Evolutionary conservation across 2,329 filamentous ascomycete species (phyloP).

Genomic region (Hypoxylon sp.): DNA sequence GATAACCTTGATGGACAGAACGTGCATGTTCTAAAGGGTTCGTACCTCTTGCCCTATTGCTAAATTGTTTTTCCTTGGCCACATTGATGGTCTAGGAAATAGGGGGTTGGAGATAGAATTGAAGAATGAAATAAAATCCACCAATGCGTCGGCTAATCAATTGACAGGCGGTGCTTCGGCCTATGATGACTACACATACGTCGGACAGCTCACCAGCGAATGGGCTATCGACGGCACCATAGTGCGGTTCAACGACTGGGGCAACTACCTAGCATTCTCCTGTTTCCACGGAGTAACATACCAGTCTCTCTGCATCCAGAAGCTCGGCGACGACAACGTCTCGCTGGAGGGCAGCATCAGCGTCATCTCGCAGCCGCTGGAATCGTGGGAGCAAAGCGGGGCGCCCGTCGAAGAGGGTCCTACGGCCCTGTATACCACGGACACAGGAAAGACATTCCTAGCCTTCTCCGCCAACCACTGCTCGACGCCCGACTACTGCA

Average conservation of each 20-base stretch:
- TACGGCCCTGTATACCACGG: conserved; percentile 58
- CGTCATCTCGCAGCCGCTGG: conserved; percentile 60
- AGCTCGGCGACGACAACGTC: conserved; percentile 51
- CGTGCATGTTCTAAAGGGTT: conserved; percentile 60
- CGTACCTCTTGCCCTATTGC: conserved; percentile 10
- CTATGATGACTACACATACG: conserved; percentile 61
- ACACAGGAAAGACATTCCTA: conserved; percentile 59
- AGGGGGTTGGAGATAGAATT: too few species aligned
- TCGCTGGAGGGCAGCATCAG: conserved; percentile 54
- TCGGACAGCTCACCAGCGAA: conserved; percentile 54
- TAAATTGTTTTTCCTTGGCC: too few species aligned
- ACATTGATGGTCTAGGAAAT: too few species aligned
- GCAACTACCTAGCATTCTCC: conserved; percentile 64
- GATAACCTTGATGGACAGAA: conserved; percentile 58
- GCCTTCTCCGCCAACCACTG: conserved; percentile 65
- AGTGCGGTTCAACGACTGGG: conserved; percentile 55
- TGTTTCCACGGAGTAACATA: conserved; percentile 55
- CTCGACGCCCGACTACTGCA: conserved; percentile 62
- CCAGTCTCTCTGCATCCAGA: conserved; percentile 52
- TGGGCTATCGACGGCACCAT: conserved; percentile 65
- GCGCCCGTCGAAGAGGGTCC: conserved; percentile 64
- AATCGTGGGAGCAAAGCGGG: conserved; percentile 57
- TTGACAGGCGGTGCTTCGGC: conserved; percentile 57
- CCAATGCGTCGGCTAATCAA: background rate
- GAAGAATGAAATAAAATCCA: background rate